Evolutionary conservation across 257 asterid genomes (phyloP).

Genomic region (Primulina eburnea): DNA sequence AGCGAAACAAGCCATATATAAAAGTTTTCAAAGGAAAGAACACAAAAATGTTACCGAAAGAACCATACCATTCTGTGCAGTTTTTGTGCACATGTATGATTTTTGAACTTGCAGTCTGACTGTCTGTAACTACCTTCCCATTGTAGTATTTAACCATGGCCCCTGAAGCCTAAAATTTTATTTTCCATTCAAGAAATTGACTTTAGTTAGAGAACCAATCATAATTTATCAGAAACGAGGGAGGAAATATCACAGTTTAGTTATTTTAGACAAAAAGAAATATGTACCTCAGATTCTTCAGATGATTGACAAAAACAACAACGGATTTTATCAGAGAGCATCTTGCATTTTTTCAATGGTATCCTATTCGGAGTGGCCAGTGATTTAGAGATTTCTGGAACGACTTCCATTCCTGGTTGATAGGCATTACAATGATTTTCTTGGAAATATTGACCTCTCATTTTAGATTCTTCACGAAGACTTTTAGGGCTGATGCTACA

Average conservation of each 20-base stretch:
- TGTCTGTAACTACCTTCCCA: constrained; percentile 49
- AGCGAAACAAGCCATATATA: neutral
- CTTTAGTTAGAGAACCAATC: constrained; percentile 14
- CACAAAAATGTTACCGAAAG: neutral
- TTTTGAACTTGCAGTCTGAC: constrained; percentile 32
- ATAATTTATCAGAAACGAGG: neutral
- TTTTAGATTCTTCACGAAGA: constrained; percentile 22
- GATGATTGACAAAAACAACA: constrained; percentile 81
- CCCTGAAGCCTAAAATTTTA: constrained; percentile 64
- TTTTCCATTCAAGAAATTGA: constrained; percentile 14
- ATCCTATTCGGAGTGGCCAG: constrained; percentile 23
- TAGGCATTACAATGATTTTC: constrained; percentile 21
- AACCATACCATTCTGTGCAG: constrained; percentile 81
- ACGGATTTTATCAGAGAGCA: constrained; percentile 23
- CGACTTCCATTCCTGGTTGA: constrained; percentile 23
- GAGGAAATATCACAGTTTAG: neutral
- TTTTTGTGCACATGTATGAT: constrained; percentile 62
- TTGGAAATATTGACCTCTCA: constrained; percentile 23
- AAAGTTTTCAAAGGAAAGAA: constrained; percentile 5
- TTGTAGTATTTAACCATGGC: constrained; percentile 64
- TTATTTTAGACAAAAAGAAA: constrained; percentile 19
- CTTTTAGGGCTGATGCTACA: constrained; percentile 19
- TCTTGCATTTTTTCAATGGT: constrained; percentile 39
- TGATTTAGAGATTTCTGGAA: constrained; percentile 30
- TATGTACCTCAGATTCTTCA: constrained; percentile 67